Evolutionary conservation across 2,329 filamentous ascomycete genomes (phyloP), one percentile per base, ranked within the genome.

Genomic region (Canariomyces notabilis): DNA sequence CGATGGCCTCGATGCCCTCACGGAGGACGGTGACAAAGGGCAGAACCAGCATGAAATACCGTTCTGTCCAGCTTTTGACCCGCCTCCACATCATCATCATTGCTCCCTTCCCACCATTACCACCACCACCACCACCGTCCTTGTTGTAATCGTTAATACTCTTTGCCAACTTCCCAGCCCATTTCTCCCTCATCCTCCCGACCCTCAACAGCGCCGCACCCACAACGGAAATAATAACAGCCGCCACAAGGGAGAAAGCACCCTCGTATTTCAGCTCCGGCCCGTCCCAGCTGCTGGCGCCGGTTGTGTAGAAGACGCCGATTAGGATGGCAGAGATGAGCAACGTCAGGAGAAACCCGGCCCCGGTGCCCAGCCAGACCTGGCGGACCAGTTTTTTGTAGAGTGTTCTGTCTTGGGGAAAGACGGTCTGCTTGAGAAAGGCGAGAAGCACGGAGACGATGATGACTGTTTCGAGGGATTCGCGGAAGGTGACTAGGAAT

Each of bases 401-500:
- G 1, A 83, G 68, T 1, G 31, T 68, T 2, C 57, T 61, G 5
- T 67, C 67, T 68, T 89, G 82, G 49, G n/a, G n/a, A n/a, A 8
- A 73, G 31, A 94, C 76, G 3, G 84, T 87, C 64, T 93, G 86
- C 65, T 91, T 93, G 48, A 94, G 70, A 63, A 93, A 94, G 18
- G 88, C 81, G 33, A 95, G 77, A 26, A 95, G 73, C n/a, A 95
- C 85, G 0, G 89, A 91, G 52, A 94, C 81, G 57, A 95, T 87
- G 61, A 95, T 89, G 59, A 79, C 83, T 1, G 85, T 86, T 71
- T 95, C 89, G 38, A 95, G 72, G 34, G 82, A 81, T 69, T 95
- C 89, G 61, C 89, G 82, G 64, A 95, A 93, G 68, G 87, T 83
- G 64, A 95, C 87, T 71, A 95, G 90, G 71, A 95, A 95, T 45